A percentile compares a stretch with the other conserved stretches of the same genome.
These are phyloP conservation scores for Suhomyces sp. DNA, from an alignment of 805 yeast genomes.

Conservation along the genomic window DNA sequence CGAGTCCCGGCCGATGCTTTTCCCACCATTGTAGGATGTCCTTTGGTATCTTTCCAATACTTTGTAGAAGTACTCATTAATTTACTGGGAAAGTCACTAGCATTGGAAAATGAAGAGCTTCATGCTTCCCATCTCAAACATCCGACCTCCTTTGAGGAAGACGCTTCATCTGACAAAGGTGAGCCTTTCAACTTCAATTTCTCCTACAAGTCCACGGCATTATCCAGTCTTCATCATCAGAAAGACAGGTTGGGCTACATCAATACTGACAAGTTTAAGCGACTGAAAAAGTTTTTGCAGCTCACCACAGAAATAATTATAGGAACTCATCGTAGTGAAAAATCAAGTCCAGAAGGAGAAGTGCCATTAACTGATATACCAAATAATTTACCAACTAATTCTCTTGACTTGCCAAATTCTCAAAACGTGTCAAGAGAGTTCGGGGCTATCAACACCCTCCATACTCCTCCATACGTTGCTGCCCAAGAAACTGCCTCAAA, in stretches of 20 bases:
- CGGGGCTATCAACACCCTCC: conserved; percentile 10
- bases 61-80: conserved; percentile 82
- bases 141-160: neutral
- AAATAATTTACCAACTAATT: too few species aligned
- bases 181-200: conserved; percentile 24
- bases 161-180: neutral
- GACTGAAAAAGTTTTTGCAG: conserved; percentile 76
- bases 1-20: conserved; percentile 82
- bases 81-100: conserved; percentile 57
- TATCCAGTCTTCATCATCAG: conserved; percentile 14
- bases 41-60: conserved; percentile 76
- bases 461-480: conserved; percentile 30
- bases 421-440: too few species aligned
- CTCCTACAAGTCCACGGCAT: conserved; percentile 11
- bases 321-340: conserved; percentile 55
- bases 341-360: neutral
- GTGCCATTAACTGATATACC: too few species aligned
- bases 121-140: neutral
- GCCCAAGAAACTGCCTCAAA: conserved; percentile 1
- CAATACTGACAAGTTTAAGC: conserved; percentile 76
- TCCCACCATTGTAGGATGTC: conserved; percentile 75
- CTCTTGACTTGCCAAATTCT: too few species aligned
- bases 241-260: conserved; percentile 47
- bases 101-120: conserved; percentile 20
- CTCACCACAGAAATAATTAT: conserved; percentile 74